Evolutionary conservation across 2,329 filamentous ascomycete species (phyloP).

Genomic region (Phialophora tarda): DNA sequence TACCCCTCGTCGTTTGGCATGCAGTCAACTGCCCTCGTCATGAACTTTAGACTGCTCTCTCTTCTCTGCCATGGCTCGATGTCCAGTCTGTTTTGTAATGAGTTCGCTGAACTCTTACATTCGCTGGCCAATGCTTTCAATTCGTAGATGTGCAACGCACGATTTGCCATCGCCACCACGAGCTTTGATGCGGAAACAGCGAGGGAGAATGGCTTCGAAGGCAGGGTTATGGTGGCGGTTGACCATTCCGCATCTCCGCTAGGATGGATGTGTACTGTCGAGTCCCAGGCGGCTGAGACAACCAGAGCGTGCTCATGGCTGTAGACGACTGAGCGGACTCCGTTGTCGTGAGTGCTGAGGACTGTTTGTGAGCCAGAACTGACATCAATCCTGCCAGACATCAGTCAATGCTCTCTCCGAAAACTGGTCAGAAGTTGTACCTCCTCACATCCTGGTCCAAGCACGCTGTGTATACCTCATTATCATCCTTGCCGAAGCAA

Average conservation of each 20-base stretch:
- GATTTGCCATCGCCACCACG: constrained; percentile 93
- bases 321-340: constrained; percentile 84
- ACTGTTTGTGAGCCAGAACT: constrained; percentile 72
- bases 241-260: constrained; percentile 53
- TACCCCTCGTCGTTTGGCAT: constrained; percentile 98
- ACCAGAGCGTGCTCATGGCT: constrained; percentile 76
- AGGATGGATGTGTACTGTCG: constrained; percentile 83
- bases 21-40: constrained; percentile 89
- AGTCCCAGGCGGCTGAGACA: constrained; percentile 92
- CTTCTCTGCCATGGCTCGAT: constrained; percentile 88
- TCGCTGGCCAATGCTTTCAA: constrained; percentile 68
- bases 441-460: constrained; percentile 84
- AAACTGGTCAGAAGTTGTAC: constrained; percentile 51
- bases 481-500: constrained; percentile 82
- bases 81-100: constrained; percentile 52
- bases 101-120: constrained; percentile 55
- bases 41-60: constrained; percentile 93
- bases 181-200: constrained; percentile 79
- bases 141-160: constrained; percentile 94
- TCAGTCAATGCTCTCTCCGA: background rate
- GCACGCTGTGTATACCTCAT: constrained; percentile 83
- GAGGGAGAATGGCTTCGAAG: constrained; percentile 87
- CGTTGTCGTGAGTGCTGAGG: constrained; percentile 76
- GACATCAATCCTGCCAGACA: constrained; percentile 66
- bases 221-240: constrained; percentile 72